Evolutionary conservation across 2,329 filamentous ascomycete genomes (phyloP), one percentile per base, ranked within the genome.

Genomic region (Stylonectria norvegica): DNA sequence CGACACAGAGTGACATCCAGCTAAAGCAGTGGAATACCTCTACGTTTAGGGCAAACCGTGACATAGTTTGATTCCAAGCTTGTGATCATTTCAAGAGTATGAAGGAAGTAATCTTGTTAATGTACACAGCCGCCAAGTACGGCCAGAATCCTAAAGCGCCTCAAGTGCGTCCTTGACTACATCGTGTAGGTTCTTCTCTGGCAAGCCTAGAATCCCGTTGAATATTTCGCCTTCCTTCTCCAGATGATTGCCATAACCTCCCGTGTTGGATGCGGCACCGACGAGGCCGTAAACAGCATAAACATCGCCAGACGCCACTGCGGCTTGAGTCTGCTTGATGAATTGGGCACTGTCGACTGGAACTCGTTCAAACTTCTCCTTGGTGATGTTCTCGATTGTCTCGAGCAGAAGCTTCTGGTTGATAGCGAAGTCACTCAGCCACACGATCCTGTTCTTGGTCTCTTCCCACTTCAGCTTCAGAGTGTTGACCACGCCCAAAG

Each of bases 371-470:
- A 61, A 60, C 28, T 69, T 68, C n/a, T 70, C 61, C 3, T 71
- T 66, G 43, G 74, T 69, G 5, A 71, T 65, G 10, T 68, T 65
- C 52, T 78, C 73, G 3, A 76, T 60, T 7, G 72, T 69, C 36
- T 71, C 72, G 29, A 76, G 47, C 10, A 66, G 32, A 40, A 60
- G 49, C 27, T 49, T 57, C 47, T 63, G 62, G 5, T 56, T 59
- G 14, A 58, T 43, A 2, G 53, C 55, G 39, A 63, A 61, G 36
- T 67, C 62, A 37, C 58, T 58, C n/a, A 65, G 42, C 34, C 52
- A 57, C 12, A 65, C 47, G 31, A 55, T 57, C 25, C 38, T 54
- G 36, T 64, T 66, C 45, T 49, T 59, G 10, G 61, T 65, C 42
- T 59, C 57, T n/a, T 53, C 58, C 17, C 53, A 53, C 12, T 43